phyloP scores from a whole-genome alignment of 371 early-diverging fungal species.

The Mortierella sp. region DNA sequence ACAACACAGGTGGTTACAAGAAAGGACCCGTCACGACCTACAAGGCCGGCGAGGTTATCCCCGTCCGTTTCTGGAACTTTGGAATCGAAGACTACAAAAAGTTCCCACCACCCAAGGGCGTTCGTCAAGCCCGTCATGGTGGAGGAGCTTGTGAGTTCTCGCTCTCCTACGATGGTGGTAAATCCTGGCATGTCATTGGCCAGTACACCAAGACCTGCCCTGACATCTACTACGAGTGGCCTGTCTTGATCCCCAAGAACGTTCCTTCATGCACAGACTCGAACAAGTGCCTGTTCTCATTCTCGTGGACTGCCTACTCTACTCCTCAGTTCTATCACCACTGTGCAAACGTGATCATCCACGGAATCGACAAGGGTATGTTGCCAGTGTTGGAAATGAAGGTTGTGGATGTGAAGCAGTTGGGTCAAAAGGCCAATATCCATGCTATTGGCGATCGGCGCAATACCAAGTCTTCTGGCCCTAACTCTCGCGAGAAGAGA shows the following conservation, averaged over 20 bases:
- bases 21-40: slow-evolving; percentile 38
- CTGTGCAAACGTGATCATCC: slow-evolving; percentile 24
- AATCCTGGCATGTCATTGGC: slow-evolving; percentile 68
- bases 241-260: slow-evolving; percentile 37
- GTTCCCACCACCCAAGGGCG: slow-evolving; percentile 28
- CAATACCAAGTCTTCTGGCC: slow-evolving; percentile 3
- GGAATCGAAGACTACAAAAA: slow-evolving; percentile 21
- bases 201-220: slow-evolving; percentile 51
- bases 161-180: slow-evolving; percentile 70
- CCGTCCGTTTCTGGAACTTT: slow-evolving; percentile 52
- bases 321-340: slow-evolving; percentile 17
- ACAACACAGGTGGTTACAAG: slow-evolving; percentile 30
- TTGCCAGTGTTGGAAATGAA: slow-evolving; percentile 20
- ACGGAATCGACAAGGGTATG: slow-evolving; percentile 8
- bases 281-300: slow-evolving; percentile 40
- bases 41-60: slow-evolving; percentile 47
- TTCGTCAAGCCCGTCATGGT: slow-evolving; percentile 52
- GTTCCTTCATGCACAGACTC: slow-evolving; percentile 35
- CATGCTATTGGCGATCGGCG: not conserved
- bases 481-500: not conserved
- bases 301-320: slow-evolving; percentile 35
- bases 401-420: slow-evolving; percentile 10
- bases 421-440: not conserved
- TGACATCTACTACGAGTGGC: slow-evolving; percentile 55
- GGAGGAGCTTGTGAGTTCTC: slow-evolving; percentile 80